Base-by-base conservation (phyloP, 495 filamentous ascomycete species). In the Tuber magnatum region DNA sequence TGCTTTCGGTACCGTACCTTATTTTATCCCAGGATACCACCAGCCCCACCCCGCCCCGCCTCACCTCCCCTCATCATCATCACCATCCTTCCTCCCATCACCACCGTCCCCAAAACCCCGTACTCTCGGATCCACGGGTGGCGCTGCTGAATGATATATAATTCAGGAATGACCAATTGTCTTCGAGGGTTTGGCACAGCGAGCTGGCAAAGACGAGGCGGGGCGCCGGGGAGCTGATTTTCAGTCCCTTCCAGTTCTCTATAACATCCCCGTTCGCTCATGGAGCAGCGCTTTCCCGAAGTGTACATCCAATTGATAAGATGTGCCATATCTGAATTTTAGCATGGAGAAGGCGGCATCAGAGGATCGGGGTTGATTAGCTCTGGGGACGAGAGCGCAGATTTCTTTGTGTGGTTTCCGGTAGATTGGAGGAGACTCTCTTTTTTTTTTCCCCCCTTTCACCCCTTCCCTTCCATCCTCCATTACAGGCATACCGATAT, bases 321-420 rank as follows among this genome's bases (percentile, higher is more conserved):
- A 79, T 79, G 70, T 79, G 72, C 77, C 75, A 78, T 48, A 72
- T 74, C 78, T 78, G 76, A 79, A 78, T 51, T 75, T 56, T 69
- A 72, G 69, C 24, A 44, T 73, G 61, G 69, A 41, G 72, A 44
- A 75, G 44, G 48, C 65, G 72, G 70, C 56, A 28, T 71, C 51
- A 77, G 71, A 39, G 22, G 71, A 51, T 73, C 71, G 68, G 42
- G 46, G 42, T 75, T 73, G 28, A 75, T 72, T 70, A 28, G 16
- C 4, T 35, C n/a, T 4, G n/a, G 22, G 48, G 48, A 18, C 56
- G 12, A 65, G 28, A 65, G 56, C 18, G 40, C 69, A 48, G 56
- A 78, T 65, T 72, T 32, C 56, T 14, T 72, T 69, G 42, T 72
- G 20, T 18, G 72, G 41, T 74, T 77, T 77, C 43, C 28, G 43